phyloP scores from a whole-genome alignment of 108 stramenopile genomes.

The Seminavis robusta region DNA sequence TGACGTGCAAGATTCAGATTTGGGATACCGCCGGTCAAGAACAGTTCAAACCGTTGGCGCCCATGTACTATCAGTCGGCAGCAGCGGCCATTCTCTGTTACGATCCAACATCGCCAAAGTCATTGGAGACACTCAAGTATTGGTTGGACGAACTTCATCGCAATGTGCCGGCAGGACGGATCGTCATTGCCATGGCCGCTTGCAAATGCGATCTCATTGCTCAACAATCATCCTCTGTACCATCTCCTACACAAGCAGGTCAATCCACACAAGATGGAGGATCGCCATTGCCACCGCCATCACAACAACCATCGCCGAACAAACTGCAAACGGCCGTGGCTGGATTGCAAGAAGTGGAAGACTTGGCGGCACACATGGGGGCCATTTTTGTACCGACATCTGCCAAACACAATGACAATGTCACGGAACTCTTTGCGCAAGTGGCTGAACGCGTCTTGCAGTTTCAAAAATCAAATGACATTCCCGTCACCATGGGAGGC shows the following conservation, averaged over 20 bases:
- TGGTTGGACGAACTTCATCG: slow-evolving; percentile 24
- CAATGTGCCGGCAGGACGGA: slow-evolving; percentile 19
- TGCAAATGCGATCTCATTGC: slow-evolving; percentile 60
- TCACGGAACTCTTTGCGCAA: slow-evolving; percentile 50
- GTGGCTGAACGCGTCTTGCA: slow-evolving; percentile 54
- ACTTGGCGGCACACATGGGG: slow-evolving; percentile 47
- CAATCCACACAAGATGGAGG: no score
- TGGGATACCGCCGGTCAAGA: slow-evolving; percentile 86
- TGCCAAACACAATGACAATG: slow-evolving; percentile 61
- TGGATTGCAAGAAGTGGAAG: slow-evolving; percentile 45
- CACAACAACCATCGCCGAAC: no score
- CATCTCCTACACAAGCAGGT: no score
- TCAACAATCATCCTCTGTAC: no score
- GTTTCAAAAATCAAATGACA: slow-evolving; percentile 11
- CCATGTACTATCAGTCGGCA: slow-evolving; percentile 70
- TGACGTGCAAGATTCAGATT: slow-evolving; percentile 75
- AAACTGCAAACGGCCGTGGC: no score
- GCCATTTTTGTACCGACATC: slow-evolving; percentile 69
- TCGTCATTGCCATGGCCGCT: slow-evolving; percentile 74
- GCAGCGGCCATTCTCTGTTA: slow-evolving; percentile 79
- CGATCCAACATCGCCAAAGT: slow-evolving; percentile 48
- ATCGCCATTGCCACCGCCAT: no score
- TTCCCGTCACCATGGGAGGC: no score
- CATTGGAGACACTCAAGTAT: slow-evolving; percentile 52
- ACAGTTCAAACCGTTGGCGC: slow-evolving; percentile 52